A percentile compares a stretch with the other conserved stretches of the same genome.
Evolutionary conservation across 1,284 basidiomycete species (phyloP).

Genomic region (Polyporus tsugae): DNA sequence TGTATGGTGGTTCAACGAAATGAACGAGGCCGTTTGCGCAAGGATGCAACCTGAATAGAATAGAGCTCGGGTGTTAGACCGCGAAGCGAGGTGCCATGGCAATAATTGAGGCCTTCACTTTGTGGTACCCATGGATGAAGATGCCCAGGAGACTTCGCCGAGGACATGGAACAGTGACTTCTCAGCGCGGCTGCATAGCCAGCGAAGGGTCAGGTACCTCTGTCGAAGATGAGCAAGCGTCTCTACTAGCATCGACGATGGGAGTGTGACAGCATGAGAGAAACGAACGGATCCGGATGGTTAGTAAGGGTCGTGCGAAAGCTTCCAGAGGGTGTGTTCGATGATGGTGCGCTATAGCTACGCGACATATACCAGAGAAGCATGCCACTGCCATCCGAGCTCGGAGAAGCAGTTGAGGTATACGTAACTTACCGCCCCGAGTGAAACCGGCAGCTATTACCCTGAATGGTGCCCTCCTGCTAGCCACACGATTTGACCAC

Average conservation of each 20-base stretch:
- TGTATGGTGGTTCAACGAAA: neutral
- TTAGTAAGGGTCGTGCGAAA: constrained; percentile 2
- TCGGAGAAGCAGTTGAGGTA: neutral
- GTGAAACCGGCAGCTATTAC: neutral
- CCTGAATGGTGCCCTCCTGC: neutral
- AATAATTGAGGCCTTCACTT: neutral
- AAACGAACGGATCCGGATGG: too few relatives aligned
- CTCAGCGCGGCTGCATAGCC: neutral
- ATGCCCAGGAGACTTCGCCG: neutral
- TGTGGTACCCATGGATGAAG: neutral
- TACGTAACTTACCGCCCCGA: neutral
- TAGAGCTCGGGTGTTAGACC: neutral
- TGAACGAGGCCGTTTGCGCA: neutral
- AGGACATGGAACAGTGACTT: too few relatives aligned
- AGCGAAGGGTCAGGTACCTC: neutral
- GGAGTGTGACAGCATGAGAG: neutral
- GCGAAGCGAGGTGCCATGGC: neutral
- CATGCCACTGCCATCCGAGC: neutral
- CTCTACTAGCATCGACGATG: neutral
- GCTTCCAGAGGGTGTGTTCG: neutral
- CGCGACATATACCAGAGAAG: neutral
- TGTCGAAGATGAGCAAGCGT: neutral
- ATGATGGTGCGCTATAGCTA: too few relatives aligned
- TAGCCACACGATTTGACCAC: neutral
- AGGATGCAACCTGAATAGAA: neutral